Percentiles rank a stretch among this genome's conserved stretches.
Evolutionary conservation across 495 filamentous ascomycete species (phyloP).

Genomic region (Amniculicola lignicola): DNA sequence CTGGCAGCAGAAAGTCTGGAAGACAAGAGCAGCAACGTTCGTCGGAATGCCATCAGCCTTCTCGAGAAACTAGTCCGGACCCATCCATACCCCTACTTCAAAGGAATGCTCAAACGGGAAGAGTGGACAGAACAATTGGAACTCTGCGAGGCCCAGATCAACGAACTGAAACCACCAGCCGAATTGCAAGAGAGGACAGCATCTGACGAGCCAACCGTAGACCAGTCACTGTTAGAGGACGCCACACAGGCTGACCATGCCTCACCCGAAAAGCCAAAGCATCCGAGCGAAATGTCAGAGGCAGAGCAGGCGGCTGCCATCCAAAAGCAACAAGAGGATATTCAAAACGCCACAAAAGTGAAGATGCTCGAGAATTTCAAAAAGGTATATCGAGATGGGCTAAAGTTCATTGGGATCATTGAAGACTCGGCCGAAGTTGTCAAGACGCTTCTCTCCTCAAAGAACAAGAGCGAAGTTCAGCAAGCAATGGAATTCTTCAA

Average conservation of each 20-base stretch:
- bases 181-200: slow-evolving; percentile 63
- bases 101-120: slow-evolving; percentile 56
- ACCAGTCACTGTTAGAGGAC: slow-evolving; percentile 79
- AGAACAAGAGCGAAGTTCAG: slow-evolving; percentile 96
- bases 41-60: slow-evolving; percentile 91
- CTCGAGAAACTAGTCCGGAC: slow-evolving; percentile 82
- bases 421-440: slow-evolving; percentile 74
- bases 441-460: slow-evolving; percentile 82
- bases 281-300: slow-evolving; percentile 49
- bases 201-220: slow-evolving; percentile 58
- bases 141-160: slow-evolving; percentile 74
- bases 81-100: slow-evolving; percentile 85
- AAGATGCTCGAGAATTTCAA: slow-evolving; percentile 75
- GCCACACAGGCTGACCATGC: slow-evolving; percentile 74
- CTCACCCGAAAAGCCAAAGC: slow-evolving; percentile 59
- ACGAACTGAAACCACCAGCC: slow-evolving; percentile 75
- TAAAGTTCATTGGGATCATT: slow-evolving; percentile 92
- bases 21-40: slow-evolving; percentile 97
- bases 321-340: slow-evolving; percentile 69
- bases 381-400: slow-evolving; percentile 85
- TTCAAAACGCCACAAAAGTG: slow-evolving; percentile 73
- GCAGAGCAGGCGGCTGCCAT: slow-evolving; percentile 57
- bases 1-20: slow-evolving; percentile 83
- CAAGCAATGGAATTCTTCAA: slow-evolving; percentile 99
- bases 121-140: slow-evolving; percentile 68